Base-by-base conservation (phyloP, 805 yeast genomes). In the Schizosaccharomyces cryophilus region DNA sequence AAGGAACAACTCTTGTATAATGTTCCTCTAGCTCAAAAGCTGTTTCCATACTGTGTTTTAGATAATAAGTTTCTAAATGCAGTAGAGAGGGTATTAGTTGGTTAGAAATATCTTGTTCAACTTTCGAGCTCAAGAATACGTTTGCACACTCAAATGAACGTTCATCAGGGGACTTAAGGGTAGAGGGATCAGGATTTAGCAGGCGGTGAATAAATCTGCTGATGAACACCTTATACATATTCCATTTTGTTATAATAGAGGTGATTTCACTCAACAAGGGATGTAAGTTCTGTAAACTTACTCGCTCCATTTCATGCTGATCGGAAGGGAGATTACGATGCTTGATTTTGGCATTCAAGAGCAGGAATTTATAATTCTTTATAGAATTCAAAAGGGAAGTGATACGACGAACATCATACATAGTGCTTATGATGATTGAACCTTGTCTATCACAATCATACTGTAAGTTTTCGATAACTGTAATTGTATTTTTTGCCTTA, bases 391-490 rank as follows among this genome's bases (percentile, higher is more conserved):
- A 2, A 26, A 59, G 61, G 15, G 19, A 17, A 9, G 21, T 11
- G 7, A 30, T 56, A 29, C 38, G 30, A 15, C 86, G 77, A 35
- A 80, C 77, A 66, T 89, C 96, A 73, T 82, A 79, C 67, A 86
- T 87, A 0, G 93, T 85, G 69, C 90, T 97, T 61, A 85, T 75
- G 3, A 93, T 85, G 55, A 93, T 74, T 0, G 95, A 94, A 30
- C 90, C 83, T 68, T 93, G 98, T n/a, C 89, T 76, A 68, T 93
- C 98, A 38, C 93, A 83, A 68, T 93, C 98, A 60, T 79, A 74
- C 71, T 90, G 95, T 40, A 93, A 83, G 60, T 79, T 79, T 21
- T 78, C 80, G 65, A 89, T 76, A 9, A 90, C 88, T 42, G 77
- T 76, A 2, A 77, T 72, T 75, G 89, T 81, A 29, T 71, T 68